These are phyloP conservation scores for Lathyrus aphaca DNA, from an alignment of 306 rosid species.

Conservation along the genomic window DNA sequence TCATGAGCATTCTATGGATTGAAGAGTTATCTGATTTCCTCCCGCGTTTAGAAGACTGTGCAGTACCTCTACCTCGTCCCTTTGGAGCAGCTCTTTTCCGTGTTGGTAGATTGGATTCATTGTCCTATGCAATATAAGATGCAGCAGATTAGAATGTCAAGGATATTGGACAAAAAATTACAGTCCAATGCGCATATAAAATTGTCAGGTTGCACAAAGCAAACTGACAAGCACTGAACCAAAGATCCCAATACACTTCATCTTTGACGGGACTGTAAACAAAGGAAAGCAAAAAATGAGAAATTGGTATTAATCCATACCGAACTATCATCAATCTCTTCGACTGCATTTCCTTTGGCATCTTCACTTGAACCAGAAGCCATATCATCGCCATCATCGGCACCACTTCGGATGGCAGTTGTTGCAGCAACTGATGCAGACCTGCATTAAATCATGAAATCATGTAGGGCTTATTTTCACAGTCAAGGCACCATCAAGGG, in stretches of 20 bases:
- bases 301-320: conserved; percentile 52
- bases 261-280: conserved; percentile 13
- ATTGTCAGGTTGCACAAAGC: conserved; percentile 32
- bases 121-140: conserved; percentile 56
- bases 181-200: conserved; percentile 15
- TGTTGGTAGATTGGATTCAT: conserved; percentile 61
- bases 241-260: conserved; percentile 32
- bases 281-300: conserved; percentile 22
- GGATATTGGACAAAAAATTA: conserved; percentile 27
- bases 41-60: conserved; percentile 80
- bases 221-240: conserved; percentile 23
- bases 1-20: conserved; percentile 64
- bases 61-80: conserved; percentile 87
- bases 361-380: conserved; percentile 74
- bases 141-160: conserved; percentile 32
- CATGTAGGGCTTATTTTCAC: conserved; percentile 25
- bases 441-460: conserved; percentile 55
- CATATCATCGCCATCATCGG: conserved; percentile 46
- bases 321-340: conserved; percentile 75
- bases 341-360: conserved; percentile 49
- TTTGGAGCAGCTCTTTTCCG: conserved; percentile 81
- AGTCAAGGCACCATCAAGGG: conserved; percentile 12
- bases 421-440: conserved; percentile 76
- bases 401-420: conserved; percentile 58
- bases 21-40: conserved; percentile 67